Evolutionary conservation across 345 rosid species (phyloP).

Genomic region (Eucalyptus cloeziana): DNA sequence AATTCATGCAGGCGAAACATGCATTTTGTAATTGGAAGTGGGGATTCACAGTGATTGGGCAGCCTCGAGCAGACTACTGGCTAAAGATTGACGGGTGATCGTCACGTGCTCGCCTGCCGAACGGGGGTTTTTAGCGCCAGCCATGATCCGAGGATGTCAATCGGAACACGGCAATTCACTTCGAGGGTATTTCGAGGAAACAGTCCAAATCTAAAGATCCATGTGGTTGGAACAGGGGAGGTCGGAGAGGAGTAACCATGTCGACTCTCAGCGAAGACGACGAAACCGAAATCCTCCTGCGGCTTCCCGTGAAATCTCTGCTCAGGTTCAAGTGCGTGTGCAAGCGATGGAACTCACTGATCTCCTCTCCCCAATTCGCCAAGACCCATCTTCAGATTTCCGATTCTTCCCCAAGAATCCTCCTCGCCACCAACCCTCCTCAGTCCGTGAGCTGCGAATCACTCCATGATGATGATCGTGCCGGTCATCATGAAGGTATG

Average conservation of each 20-base stretch:
- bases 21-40: not conserved
- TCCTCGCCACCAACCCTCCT: not conserved
- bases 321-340: not conserved
- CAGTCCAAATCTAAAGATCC: not conserved
- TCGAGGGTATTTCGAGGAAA: not conserved
- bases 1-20: not conserved
- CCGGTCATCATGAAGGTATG: not conserved
- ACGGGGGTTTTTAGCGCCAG: not conserved
- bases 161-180: not conserved
- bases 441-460: not conserved
- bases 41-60: not conserved
- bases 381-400: not conserved
- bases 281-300: not conserved
- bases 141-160: not conserved
- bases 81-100: not conserved
- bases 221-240: not conserved
- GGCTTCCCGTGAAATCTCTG: not conserved
- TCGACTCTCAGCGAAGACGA: not conserved
- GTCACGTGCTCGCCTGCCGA: not conserved
- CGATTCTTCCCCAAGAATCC: not conserved
- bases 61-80: not conserved
- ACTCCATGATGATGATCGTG: not conserved
- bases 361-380: not conserved
- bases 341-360: not conserved
- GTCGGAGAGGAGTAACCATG: not conserved